Base-by-base conservation (phyloP, 139 green algal species). In the Ettlia oleoabundans region DNA sequence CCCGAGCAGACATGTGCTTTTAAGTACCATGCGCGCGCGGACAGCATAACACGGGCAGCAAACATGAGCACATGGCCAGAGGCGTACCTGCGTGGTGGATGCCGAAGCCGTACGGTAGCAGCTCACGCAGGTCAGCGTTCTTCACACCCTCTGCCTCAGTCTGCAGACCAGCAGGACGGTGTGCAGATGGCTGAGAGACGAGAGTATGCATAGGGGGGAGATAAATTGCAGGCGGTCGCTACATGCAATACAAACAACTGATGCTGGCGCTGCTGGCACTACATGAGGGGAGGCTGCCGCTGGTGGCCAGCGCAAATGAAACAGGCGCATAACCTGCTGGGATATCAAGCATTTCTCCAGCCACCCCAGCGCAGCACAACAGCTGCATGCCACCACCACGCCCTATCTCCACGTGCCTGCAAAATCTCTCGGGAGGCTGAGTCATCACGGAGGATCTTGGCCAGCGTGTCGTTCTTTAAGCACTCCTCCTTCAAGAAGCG, bases 81-180 rank as follows among this genome's bases (percentile, higher is more conserved):
- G n/a, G n/a, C n/a, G n/a, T n/a, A n/a, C n/a, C n/a, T 18, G 96
- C 97, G 86, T 99, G 97, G 88, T 99, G 97, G 82, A 98, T 97
- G 82, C 91, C 97, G 83, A 99, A 97, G 42, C 97, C 97, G 80
- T 95, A 98, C 30, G 96, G 96, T 91, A 99, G 91, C 47, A 99
- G 80, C 77, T 98, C 94, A 22, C 88, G 88, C 51, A 99, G 93
- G 71, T 98, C 94, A 4, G 66, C 33, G 86, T 93, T 92, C 84
- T 97, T 98, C 76, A 88, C 90, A 21, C 85, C 81, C 82, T 98
- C 97, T 21, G 92, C 93, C 88, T 99, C 96, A 19, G 86, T 88
- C 79, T 93, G 83, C 21, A 6, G 26, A 22, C 7, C 24, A n/a
- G 33, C 22, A 32, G 32, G 32, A 30, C 1, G 55, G 55, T n/a